Conservation (phyloP, 257 asterid species). For the Solanum pinnatisectum region DNA sequence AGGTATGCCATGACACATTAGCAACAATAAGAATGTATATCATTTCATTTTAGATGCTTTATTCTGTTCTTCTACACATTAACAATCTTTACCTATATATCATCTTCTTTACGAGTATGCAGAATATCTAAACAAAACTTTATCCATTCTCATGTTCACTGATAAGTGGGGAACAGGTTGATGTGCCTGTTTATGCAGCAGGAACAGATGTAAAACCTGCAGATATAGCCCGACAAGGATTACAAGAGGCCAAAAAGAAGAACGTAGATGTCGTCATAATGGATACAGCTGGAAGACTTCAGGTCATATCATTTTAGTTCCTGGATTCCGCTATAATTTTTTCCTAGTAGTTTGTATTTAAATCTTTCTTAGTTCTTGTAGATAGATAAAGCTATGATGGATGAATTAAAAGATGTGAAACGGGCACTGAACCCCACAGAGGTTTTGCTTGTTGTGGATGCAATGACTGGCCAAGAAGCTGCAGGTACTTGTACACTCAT, state of each 20-base stretch:
- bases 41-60: neutral
- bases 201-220: slow-evolving; percentile 89
- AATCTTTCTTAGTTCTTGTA: slow-evolving; percentile 6
- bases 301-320: slow-evolving; percentile 37
- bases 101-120: neutral
- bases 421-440: slow-evolving; percentile 77
- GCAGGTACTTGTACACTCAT: slow-evolving; percentile 48
- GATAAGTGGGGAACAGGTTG: slow-evolving; percentile 55
- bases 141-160: slow-evolving; percentile 15
- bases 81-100: neutral
- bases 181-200: slow-evolving; percentile 86
- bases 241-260: slow-evolving; percentile 72
- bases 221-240: slow-evolving; percentile 85
- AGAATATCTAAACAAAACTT: neutral
- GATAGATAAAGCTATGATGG: slow-evolving; percentile 97
- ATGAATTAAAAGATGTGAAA: slow-evolving; percentile 88
- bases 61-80: neutral
- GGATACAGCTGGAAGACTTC: slow-evolving; percentile 99
- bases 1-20: slow-evolving; percentile 8
- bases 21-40: neutral
- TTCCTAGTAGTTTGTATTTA: neutral
- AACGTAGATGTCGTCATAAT: slow-evolving; percentile 87
- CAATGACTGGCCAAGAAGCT: slow-evolving; percentile 99
- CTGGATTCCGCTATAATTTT: slow-evolving; percentile 1
- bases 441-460: slow-evolving; percentile 95